Conservation (phyloP, 2,329 filamentous ascomycete genomes). For the Albifimbria verrucaria region DNA sequence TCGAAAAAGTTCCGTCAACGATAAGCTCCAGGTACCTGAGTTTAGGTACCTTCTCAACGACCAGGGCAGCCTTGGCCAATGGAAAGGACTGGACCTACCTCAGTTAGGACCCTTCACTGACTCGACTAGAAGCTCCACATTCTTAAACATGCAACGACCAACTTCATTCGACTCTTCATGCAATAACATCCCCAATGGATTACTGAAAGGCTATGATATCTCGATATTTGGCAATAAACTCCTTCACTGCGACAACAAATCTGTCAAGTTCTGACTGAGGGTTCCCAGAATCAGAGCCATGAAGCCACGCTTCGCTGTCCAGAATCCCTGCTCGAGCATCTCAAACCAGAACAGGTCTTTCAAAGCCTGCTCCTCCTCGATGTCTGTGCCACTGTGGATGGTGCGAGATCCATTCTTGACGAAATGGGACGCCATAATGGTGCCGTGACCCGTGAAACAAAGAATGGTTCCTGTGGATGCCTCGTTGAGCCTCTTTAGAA, state of each 20-base stretch:
- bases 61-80: too few relatives aligned
- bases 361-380: constrained; percentile 27
- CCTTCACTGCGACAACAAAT: constrained; percentile 33
- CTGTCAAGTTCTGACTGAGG: constrained; percentile 34
- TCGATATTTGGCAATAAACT: constrained; percentile 27
- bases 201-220: constrained; percentile 12
- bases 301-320: constrained; percentile 37
- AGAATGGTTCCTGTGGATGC: constrained; percentile 31
- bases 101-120: too few relatives aligned
- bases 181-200: too few relatives aligned
- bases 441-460: constrained; percentile 34
- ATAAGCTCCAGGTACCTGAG: too few relatives aligned
- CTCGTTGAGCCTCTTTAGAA: constrained; percentile 25
- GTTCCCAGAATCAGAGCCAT: constrained; percentile 38
- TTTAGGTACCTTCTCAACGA: too few relatives aligned
- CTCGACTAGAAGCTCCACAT: too few relatives aligned
- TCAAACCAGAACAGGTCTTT: constrained; percentile 44
- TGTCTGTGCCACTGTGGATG: constrained; percentile 23
- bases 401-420: constrained; percentile 22
- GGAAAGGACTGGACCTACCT: too few relatives aligned
- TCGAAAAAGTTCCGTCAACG: too few relatives aligned
- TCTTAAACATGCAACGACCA: constrained; percentile 21
- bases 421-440: constrained; percentile 34
- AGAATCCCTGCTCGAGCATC: constrained; percentile 42
- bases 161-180: neutral